These are phyloP conservation scores for Solanum chacoense DNA, from an alignment of 305 asterid species.

Conservation along the genomic window DNA sequence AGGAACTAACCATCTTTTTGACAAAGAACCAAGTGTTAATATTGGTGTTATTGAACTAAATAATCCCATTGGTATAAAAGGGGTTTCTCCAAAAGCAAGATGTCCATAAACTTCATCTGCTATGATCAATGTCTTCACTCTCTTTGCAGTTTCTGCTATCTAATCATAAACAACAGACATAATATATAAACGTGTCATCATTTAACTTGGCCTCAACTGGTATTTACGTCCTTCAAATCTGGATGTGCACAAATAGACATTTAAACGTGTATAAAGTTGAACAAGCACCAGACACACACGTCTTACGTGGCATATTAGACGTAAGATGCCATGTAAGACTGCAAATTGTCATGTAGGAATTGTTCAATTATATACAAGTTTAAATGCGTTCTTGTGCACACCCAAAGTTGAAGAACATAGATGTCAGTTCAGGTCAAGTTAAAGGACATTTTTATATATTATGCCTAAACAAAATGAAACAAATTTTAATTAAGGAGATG, in stretches of 20 bases:
- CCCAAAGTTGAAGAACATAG: neutral
- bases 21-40: slow-evolving; percentile 25
- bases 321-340: neutral
- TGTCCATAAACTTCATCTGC: slow-evolving; percentile 37
- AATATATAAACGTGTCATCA: neutral
- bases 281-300: neutral
- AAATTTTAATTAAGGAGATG: too few relatives aligned
- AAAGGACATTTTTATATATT: too few relatives aligned
- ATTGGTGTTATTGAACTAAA: slow-evolving; percentile 20
- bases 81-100: slow-evolving; percentile 22
- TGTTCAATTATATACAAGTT: too few relatives aligned
- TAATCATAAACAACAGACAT: neutral
- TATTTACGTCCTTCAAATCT: neutral
- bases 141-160: slow-evolving; percentile 27
- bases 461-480: neutral
- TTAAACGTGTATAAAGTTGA: neutral
- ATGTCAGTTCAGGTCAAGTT: too few relatives aligned
- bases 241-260: neutral
- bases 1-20: slow-evolving; percentile 32
- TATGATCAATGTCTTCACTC: slow-evolving; percentile 13
- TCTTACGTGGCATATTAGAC: neutral
- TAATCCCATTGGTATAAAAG: slow-evolving; percentile 27
- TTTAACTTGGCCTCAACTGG: neutral
- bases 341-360: neutral
- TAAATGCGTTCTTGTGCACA: too few relatives aligned